These are phyloP conservation scores for Erysimum pusillum DNA, from an alignment of 441 rosid genomes.

Conservation along the genomic window DNA sequence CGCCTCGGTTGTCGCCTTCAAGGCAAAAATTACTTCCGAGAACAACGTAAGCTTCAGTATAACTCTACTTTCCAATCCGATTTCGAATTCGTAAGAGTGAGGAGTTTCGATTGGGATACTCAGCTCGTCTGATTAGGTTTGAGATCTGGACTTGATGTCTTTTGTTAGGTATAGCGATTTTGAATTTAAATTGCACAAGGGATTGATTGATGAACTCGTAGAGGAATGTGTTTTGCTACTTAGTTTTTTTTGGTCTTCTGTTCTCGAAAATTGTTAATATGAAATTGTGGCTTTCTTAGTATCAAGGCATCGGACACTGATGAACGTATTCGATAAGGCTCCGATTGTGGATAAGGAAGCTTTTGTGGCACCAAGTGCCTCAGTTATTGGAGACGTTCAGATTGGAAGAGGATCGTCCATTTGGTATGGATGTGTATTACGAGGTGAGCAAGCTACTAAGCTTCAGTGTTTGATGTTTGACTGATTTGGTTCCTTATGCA, in stretches of 20 bases:
- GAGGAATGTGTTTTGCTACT: background rate
- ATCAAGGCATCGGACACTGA: conserved; percentile 91
- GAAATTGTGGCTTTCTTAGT: conserved; percentile 50
- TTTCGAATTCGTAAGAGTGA: too few species aligned
- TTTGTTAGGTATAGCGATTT: too few species aligned
- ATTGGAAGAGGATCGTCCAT: conserved; percentile 89
- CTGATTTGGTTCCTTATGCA: conserved; percentile 19
- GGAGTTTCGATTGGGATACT: too few species aligned
- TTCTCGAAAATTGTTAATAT: background rate
- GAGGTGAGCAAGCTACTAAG: conserved; percentile 61
- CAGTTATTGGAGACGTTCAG: conserved; percentile 85
- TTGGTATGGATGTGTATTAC: conserved; percentile 95
- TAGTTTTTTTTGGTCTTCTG: background rate
- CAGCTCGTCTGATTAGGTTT: too few species aligned
- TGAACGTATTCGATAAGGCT: conserved; percentile 88
- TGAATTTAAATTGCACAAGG: too few species aligned
- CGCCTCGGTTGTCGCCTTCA: conserved; percentile 95
- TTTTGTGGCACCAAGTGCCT: conserved; percentile 93
- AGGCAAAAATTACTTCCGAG: conserved; percentile 46
- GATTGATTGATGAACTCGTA: too few species aligned
- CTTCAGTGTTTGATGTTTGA: conserved; percentile 19
- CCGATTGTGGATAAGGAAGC: conserved; percentile 82
- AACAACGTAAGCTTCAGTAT: too few species aligned
- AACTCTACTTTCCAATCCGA: too few species aligned
- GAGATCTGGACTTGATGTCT: too few species aligned